A percentile compares a stretch with the other conserved stretches of the same genome.
phyloP scores from a whole-genome alignment of 768 basidiomycete species.

The Tricholoma sp. region DNA sequence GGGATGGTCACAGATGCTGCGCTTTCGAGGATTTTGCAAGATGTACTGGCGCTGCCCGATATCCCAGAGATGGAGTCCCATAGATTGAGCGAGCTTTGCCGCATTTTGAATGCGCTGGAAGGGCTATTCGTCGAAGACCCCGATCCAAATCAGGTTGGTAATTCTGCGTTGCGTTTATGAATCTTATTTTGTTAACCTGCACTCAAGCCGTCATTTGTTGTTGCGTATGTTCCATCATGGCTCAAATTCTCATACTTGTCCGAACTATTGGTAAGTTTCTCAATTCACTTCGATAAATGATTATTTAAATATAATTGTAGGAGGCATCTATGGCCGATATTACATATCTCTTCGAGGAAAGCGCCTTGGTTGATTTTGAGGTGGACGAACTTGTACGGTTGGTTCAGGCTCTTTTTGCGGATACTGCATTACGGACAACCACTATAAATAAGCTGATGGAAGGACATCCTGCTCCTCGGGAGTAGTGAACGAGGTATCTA shows the following conservation, averaged over 20 bases:
- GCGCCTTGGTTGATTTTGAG: conserved; percentile 86
- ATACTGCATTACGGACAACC: conserved; percentile 73
- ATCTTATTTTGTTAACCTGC: neutral
- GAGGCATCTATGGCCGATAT: conserved; percentile 92
- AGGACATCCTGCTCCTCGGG: conserved; percentile 44
- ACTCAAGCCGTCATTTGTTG: conserved; percentile 66
- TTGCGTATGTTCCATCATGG: conserved; percentile 88
- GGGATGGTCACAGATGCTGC: conserved; percentile 68
- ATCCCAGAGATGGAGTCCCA: conserved; percentile 88
- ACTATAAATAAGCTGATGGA: conserved; percentile 71
- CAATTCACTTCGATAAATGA: neutral
- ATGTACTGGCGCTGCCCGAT: conserved; percentile 73
- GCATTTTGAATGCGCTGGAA: conserved; percentile 73
- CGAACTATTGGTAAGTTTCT: conserved; percentile 71
- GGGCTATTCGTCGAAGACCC: conserved; percentile 70
- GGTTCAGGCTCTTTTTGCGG: conserved; percentile 85
- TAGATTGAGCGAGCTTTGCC: conserved; percentile 75
- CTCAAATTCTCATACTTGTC: conserved; percentile 92
- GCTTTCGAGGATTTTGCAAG: conserved; percentile 60
- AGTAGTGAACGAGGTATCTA: conserved; percentile 8
- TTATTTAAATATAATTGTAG: conserved; percentile 31
- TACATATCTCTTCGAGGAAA: conserved; percentile 86
- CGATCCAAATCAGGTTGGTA: conserved; percentile 47
- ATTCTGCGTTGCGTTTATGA: neutral
- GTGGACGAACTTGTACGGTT: conserved; percentile 76